phyloP scores from a whole-genome alignment of 2,329 filamentous ascomycete genomes.

The Fusarium verrucosum region DNA sequence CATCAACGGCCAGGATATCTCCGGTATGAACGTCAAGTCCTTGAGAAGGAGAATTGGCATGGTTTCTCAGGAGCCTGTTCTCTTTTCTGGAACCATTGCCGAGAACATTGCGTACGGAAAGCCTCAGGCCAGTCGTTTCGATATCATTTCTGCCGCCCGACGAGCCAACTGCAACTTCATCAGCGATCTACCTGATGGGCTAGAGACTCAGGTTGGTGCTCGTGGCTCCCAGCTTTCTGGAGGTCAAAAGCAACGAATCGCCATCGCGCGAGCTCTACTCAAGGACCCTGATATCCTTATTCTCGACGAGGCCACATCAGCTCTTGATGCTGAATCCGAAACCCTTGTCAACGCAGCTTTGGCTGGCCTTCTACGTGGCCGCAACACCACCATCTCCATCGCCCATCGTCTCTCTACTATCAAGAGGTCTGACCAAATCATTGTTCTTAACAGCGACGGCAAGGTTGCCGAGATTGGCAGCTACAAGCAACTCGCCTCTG shows the following conservation, averaged over 20 bases:
- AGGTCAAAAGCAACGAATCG: conserved; percentile 97
- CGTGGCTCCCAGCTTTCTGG: conserved; percentile 93
- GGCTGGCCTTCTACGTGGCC: conserved; percentile 79
- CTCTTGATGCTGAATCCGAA: conserved; percentile 94
- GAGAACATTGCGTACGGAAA: conserved; percentile 94
- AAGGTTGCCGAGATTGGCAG: conserved; percentile 90
- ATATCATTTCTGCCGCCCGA: conserved; percentile 86
- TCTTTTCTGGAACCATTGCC: conserved; percentile 85
- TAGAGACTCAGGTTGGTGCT: conserved; percentile 93
- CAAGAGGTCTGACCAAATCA: conserved; percentile 93
- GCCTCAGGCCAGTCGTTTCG: conserved; percentile 77
- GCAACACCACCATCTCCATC: conserved; percentile 97
- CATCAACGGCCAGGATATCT: conserved; percentile 86
- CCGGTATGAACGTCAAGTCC: conserved; percentile 90
- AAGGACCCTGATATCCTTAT: conserved; percentile 98
- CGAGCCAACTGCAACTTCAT: conserved; percentile 98
- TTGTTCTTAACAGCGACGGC: conserved; percentile 87
- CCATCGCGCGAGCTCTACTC: conserved; percentile 91
- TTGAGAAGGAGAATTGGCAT: conserved; percentile 91
- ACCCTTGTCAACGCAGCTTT: conserved; percentile 95
- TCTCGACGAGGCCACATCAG: conserved; percentile 94
- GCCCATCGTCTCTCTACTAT: conserved; percentile 96
- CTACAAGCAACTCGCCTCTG: conserved; percentile 78
- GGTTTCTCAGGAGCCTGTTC: conserved; percentile 93
- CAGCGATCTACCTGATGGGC: conserved; percentile 92